Percentiles rank a stretch among this genome's conserved stretches.
Conservation (phyloP, 257 asterid species). For the Solanum rostratum region DNA sequence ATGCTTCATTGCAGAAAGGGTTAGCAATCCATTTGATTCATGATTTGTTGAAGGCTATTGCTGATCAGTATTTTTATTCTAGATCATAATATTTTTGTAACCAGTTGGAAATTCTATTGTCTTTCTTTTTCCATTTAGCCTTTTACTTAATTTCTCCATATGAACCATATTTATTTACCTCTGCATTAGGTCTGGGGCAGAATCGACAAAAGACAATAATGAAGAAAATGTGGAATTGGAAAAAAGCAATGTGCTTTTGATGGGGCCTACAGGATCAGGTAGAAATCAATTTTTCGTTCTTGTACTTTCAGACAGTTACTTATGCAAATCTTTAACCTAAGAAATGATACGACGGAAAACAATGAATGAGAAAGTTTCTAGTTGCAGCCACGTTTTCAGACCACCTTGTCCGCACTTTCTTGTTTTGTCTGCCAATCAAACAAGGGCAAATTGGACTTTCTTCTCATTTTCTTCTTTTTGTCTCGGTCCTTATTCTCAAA, state of each 20-base stretch:
- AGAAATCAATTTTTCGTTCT: constrained; percentile 4
- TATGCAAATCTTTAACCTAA: background rate
- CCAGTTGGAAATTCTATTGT: background rate
- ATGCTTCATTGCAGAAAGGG: constrained; percentile 63
- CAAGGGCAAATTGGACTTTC: background rate
- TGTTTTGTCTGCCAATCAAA: background rate
- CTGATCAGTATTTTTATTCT: background rate
- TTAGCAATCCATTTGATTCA: constrained; percentile 22
- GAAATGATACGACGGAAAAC: background rate
- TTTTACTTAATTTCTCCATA: background rate
- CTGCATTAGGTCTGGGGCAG: constrained; percentile 58
- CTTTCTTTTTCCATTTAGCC: background rate
- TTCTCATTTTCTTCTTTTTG: background rate
- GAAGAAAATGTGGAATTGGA: constrained; percentile 76
- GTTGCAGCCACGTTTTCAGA: background rate
- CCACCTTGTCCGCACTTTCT: background rate
- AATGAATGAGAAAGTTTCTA: background rate
- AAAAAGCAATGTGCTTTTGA: constrained; percentile 89
- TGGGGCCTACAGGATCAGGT: constrained; percentile 99
- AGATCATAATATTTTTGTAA: background rate
- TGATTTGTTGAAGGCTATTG: background rate
- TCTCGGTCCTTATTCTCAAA: background rate
- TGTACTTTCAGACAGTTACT: background rate
- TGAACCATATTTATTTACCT: background rate
- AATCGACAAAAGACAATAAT: constrained; percentile 35